Evolutionary conservation across 2,329 filamentous ascomycete genomes (phyloP).

Genomic region (Geosmithia putterillii): DNA sequence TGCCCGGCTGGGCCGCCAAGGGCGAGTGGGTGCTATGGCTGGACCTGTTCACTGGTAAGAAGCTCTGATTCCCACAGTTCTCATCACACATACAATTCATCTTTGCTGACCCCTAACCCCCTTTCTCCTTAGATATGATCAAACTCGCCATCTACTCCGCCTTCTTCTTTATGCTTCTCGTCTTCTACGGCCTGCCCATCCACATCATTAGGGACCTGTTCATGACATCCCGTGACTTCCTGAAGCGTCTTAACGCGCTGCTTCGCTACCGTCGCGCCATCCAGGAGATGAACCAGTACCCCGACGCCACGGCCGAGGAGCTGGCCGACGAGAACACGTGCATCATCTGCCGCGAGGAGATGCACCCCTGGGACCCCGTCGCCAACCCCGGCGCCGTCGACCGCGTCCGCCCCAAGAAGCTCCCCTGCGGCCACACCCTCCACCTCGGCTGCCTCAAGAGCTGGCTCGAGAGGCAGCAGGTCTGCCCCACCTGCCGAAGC

Average conservation of each 20-base stretch:
- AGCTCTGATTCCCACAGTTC: not conserved
- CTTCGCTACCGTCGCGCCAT: slow-evolving; percentile 85
- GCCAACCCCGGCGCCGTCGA: slow-evolving; percentile 61
- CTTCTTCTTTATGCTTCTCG: slow-evolving; percentile 88
- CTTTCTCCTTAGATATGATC: slow-evolving; percentile 55
- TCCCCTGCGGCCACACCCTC: slow-evolving; percentile 90
- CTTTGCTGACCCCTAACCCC: not conserved
- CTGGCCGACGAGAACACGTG: slow-evolving; percentile 81
- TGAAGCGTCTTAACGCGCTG: slow-evolving; percentile 79
- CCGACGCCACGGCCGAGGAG: slow-evolving; percentile 81
- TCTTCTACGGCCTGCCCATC: slow-evolving; percentile 89
- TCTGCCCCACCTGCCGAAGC: slow-evolving; percentile 86
- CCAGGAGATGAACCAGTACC: slow-evolving; percentile 87
- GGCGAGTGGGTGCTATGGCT: slow-evolving; percentile 84
- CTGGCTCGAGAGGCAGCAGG: slow-evolving; percentile 95
- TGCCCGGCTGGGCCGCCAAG: slow-evolving; percentile 93
- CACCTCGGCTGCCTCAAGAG: slow-evolving; percentile 91
- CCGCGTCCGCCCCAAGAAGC: slow-evolving; percentile 79
- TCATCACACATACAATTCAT: no score
- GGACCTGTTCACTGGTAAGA: slow-evolving; percentile 67
- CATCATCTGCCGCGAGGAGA: slow-evolving; percentile 95
- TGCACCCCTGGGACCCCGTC: slow-evolving; percentile 61
- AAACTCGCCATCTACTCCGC: slow-evolving; percentile 81
- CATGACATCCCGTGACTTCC: slow-evolving; percentile 83
- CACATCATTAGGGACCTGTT: slow-evolving; percentile 95